These are phyloP conservation scores for Mariannaea sp. DNA, from an alignment of 2,329 filamentous ascomycete species.

Conservation along the genomic window DNA sequence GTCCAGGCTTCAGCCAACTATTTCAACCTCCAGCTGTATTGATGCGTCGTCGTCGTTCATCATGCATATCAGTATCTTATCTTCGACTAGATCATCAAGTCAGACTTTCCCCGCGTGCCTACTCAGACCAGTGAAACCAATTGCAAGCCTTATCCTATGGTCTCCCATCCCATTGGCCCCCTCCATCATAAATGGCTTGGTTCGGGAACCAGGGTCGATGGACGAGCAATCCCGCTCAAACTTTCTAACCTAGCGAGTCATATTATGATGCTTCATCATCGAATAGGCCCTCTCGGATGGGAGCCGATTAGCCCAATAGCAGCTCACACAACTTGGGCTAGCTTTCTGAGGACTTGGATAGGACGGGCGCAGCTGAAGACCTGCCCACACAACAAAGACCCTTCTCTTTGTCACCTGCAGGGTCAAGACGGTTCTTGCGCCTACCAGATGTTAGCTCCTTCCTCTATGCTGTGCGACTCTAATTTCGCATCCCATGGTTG, in stretches of 20 bases:
- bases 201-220: not conserved
- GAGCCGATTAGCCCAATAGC: not conserved
- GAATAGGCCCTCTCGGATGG: conserved; percentile 1
- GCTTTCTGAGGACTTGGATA: not conserved
- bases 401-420: not conserved
- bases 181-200: not conserved
- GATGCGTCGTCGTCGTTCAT: not conserved
- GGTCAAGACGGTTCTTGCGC: not conserved
- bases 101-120: not conserved
- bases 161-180: not conserved
- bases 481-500: not conserved
- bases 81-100: not conserved
- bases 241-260: conserved; percentile 2
- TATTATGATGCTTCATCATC: not conserved
- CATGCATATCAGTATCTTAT: not conserved
- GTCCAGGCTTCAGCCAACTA: not conserved
- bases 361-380: not conserved
- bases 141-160: not conserved
- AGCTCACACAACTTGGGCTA: not conserved
- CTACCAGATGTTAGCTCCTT: not conserved
- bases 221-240: not conserved
- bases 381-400: not conserved
- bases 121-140: not conserved
- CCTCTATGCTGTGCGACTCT: conserved; percentile 8
- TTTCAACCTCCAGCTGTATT: not conserved